phyloP scores from a whole-genome alignment of 495 filamentous ascomycete species.

The Copromyces sp. region DNA sequence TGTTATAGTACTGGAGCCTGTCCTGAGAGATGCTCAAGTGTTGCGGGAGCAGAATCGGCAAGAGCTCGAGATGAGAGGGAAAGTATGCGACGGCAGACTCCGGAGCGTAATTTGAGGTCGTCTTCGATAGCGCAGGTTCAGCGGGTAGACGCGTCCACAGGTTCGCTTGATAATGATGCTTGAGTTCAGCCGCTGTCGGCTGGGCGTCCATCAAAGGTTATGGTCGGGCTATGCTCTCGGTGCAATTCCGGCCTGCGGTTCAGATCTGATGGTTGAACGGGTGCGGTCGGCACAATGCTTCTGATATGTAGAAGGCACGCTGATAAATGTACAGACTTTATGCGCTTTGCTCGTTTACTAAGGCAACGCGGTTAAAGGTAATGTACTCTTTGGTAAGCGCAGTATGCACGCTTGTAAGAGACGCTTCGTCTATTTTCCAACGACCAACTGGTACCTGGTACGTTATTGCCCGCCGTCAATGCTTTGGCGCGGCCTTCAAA shows the following conservation, averaged over 20 bases:
- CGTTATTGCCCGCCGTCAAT: not conserved
- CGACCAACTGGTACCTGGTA: not conserved
- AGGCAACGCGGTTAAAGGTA: slow-evolving; percentile 3
- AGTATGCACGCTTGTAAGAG: not conserved
- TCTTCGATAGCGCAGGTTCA: slow-evolving; percentile 14
- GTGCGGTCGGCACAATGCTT: slow-evolving; percentile 2
- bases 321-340: not conserved
- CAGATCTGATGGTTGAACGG: slow-evolving; percentile 7
- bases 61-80: slow-evolving; percentile 31
- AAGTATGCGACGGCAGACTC: slow-evolving; percentile 22
- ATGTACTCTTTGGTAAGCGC: slow-evolving; percentile 1
- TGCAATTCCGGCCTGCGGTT: slow-evolving; percentile 8
- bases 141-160: slow-evolving; percentile 29
- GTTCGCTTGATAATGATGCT: slow-evolving; percentile 38
- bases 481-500: not conserved
- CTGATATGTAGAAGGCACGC: not conserved
- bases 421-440: not conserved
- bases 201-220: slow-evolving; percentile 41
- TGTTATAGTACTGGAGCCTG: slow-evolving; percentile 45
- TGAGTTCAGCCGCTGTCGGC: slow-evolving; percentile 39
- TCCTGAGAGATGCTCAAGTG: slow-evolving; percentile 41
- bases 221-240: slow-evolving; percentile 13
- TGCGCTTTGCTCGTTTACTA: not conserved
- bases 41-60: slow-evolving; percentile 40
- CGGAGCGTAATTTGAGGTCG: slow-evolving; percentile 13